These are phyloP conservation scores for Trematosphaeria pertusa DNA, from an alignment of 2,329 filamentous ascomycete species.

Conservation along the genomic window DNA sequence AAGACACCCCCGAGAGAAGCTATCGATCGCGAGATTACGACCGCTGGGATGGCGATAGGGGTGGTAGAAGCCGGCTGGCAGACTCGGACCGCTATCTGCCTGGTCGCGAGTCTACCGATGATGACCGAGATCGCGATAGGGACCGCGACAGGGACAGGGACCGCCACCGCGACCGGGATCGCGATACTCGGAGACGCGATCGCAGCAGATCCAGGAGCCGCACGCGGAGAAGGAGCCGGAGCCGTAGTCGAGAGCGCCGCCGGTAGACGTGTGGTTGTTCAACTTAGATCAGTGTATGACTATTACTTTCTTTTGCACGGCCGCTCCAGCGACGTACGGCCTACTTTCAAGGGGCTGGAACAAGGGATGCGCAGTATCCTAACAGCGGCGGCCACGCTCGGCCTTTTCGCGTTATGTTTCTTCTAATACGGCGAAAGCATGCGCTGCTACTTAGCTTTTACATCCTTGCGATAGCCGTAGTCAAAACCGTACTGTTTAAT, in stretches of 20 bases:
- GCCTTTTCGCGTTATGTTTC: no score
- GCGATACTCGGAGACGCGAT: slow-evolving; percentile 18
- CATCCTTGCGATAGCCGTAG: no score
- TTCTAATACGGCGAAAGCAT: no score
- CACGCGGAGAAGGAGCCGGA: slow-evolving; percentile 24
- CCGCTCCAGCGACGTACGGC: no score
- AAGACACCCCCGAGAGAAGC: slow-evolving; percentile 20
- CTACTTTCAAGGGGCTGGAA: no score
- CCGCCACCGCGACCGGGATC: slow-evolving; percentile 30
- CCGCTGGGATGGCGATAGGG: slow-evolving; percentile 36
- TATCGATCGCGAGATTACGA: slow-evolving; percentile 54
- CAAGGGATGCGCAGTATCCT: no score
- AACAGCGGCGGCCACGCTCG: no score
- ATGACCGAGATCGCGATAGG: slow-evolving; percentile 24
- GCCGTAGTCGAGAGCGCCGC: slow-evolving; percentile 12
- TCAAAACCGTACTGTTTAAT: no score
- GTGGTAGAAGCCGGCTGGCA: slow-evolving; percentile 29
- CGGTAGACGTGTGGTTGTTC: no score
- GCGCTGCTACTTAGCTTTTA: no score
- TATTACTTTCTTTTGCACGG: no score
- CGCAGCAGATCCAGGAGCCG: slow-evolving; percentile 21
- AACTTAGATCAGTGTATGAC: no score
- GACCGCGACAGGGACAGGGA: slow-evolving; percentile 31
- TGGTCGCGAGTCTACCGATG: slow-evolving; percentile 14
- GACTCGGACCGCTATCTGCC: slow-evolving; percentile 44